Evolutionary conservation across 2,329 filamentous ascomycete species (phyloP), one percentile per base, ranked within the genome.

Genomic region (Rhinocladiella similis): DNA sequence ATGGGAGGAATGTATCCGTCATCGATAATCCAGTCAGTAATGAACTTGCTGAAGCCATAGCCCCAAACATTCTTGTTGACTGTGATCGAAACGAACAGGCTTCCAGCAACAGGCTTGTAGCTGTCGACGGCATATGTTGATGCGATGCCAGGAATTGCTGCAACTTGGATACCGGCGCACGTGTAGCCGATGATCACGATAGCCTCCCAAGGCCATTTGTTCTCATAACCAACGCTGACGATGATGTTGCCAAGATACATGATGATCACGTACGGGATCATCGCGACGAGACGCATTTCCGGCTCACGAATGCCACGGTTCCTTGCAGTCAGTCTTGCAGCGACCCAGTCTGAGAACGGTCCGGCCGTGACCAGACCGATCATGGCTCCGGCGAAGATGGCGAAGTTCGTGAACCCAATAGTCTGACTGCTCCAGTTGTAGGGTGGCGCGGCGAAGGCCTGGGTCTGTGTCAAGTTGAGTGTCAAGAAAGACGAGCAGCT

Each of bases 41-140:
- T 79, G 60, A 82, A 83, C 53, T 82, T 80, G 48, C 72, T 72
- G 61, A 85, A 81, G 0, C 83, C 82, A 66, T 84, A 86, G 1
- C 83, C 83, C 81, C 82, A 85, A 0, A 85, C 53, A 54, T 86
- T 86, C 72, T 86, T 86, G 65, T 84, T 84, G 45, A 86, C 82
- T 50, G 83, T 86, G 61, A 84, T 80, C 6, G 78, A 74, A 0
- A 86, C 83, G 66, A 86, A 83, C 47, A 86, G 71, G 2, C 76
- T 78, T 2, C 83, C 83, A 0, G 83, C 77, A 2, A 86, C 80
- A 0, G 83, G 82, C 70, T 86, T 87, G 69, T 87, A 87, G 54
- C 77, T 80, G 67, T 87, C 84, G 14, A 87, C 79, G 0, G 83
- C 81, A 64, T 86, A 86, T 74, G 71, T 73, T 33, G 75, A 80